phyloP scores from a whole-genome alignment of 352 stramenopile genomes.

The Pythium dissimile region DNA sequence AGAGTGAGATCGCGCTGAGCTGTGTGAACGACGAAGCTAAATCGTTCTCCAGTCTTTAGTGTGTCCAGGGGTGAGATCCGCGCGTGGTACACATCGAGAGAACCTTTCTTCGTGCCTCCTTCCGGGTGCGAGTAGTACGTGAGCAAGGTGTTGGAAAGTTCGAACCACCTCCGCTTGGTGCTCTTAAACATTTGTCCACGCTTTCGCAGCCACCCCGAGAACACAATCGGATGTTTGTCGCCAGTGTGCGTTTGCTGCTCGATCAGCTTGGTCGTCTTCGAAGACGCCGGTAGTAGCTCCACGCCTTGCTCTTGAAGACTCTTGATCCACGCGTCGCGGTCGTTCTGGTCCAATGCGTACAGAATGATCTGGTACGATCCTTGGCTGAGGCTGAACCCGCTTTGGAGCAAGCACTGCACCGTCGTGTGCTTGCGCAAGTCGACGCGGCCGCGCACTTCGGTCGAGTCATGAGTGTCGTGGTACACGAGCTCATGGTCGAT shows the following conservation, averaged over 20 bases:
- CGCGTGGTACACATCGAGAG: slow-evolving; percentile 55
- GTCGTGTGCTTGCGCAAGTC: slow-evolving; percentile 65
- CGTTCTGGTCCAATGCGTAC: slow-evolving; percentile 70
- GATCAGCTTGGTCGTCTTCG: slow-evolving; percentile 53
- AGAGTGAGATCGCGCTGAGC: slow-evolving; percentile 56
- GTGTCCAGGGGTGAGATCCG: slow-evolving; percentile 64
- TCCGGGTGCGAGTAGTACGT: slow-evolving; percentile 79
- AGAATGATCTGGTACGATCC: slow-evolving; percentile 76
- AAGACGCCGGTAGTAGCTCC: slow-evolving; percentile 47
- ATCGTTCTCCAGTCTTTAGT: slow-evolving; percentile 75
- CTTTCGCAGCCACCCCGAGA: slow-evolving; percentile 82
- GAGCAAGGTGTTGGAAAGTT: slow-evolving; percentile 63
- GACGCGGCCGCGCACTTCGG: slow-evolving; percentile 69
- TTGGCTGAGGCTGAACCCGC: slow-evolving; percentile 72
- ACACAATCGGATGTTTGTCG: slow-evolving; percentile 55
- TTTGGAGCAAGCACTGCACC: slow-evolving; percentile 66
- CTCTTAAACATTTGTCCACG: slow-evolving; percentile 81
- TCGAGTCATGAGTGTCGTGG: slow-evolving; percentile 75
- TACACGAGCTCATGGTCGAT: slow-evolving; percentile 85
- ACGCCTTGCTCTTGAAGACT: slow-evolving; percentile 74
- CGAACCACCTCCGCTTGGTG: slow-evolving; percentile 86
- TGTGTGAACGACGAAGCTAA: slow-evolving; percentile 77
- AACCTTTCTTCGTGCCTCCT: slow-evolving; percentile 67
- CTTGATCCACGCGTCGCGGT: slow-evolving; percentile 82
- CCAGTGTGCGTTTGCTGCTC: slow-evolving; percentile 50